Evolutionary conservation across 2,329 filamentous ascomycete species (phyloP), one percentile per base, ranked within the genome.

Genomic region (Cryoendolithus antarcticus): DNA sequence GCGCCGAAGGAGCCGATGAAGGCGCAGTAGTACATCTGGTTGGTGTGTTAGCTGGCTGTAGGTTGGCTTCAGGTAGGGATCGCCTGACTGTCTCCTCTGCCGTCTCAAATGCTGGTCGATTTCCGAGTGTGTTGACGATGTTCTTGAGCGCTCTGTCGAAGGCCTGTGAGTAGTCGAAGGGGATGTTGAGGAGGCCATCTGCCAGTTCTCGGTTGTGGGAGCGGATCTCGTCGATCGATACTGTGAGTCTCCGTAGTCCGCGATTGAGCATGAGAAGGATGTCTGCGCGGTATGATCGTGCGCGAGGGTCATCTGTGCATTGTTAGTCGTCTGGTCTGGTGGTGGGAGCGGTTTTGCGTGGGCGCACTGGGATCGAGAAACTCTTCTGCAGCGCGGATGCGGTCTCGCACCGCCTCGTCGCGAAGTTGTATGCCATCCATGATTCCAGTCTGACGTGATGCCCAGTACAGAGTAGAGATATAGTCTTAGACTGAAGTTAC

Each of bases 1-100:
- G 95, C 80, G 48, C 93, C 91, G 58, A 98, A 98, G 58, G 86
- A 94, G 48, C 91, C 91, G 40, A 89, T 77, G 66, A 85, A 96
- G n/a, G 91, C 91, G 56, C 91, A 95, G 61, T 98, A 96, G 65
- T 94, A 98, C 52, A 72, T 63, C 45, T 57, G 32, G 3, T 10
- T 9, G 40, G n/a, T 9, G 34, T 21, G 32, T 41, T 28, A 42
- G 35, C 15, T 19, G 15, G 15, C 15, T 19, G 15, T 9, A 21
- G 10, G 39, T 39, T 36, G 15, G 15, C 7, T 32, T 24, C 8
- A 11, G 11, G 6, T 4, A n/a, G 30, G 15, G 5, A 6, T 9
- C 15, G n/a, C 50, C 64, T 33, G 53, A 85, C 71, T 32, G 79
- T 76, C 58, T 95, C 88, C 24, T 82, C 77, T 33, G 76, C 73